Evolutionary conservation across 2,329 filamentous ascomycete species (phyloP).

Genomic region (Coniochaeta prunicola): DNA sequence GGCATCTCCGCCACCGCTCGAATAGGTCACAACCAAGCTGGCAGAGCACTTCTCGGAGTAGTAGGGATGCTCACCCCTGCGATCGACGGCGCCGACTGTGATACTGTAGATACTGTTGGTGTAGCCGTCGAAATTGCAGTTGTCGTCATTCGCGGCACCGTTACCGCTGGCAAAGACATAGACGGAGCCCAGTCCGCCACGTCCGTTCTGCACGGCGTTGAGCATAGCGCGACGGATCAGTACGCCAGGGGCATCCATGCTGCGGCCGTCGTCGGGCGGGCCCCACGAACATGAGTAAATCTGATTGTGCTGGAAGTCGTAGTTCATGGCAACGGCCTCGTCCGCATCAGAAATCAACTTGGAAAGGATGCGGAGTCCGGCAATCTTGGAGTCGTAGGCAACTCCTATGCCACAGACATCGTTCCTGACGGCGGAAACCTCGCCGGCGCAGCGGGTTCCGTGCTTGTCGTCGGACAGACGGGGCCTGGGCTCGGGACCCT

Average conservation of each 20-base stretch:
- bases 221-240: conserved; percentile 87
- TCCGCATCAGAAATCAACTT: conserved; percentile 87
- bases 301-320: conserved; percentile 81
- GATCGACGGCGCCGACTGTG: conserved; percentile 87
- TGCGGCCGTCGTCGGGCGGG: conserved; percentile 83
- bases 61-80: conserved; percentile 80
- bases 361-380: conserved; percentile 87
- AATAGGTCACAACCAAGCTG: conserved; percentile 92
- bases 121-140: conserved; percentile 99
- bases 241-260: conserved; percentile 89
- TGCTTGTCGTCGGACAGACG: conserved; percentile 80
- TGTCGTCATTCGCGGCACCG: conserved; percentile 78
- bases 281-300: conserved; percentile 99
- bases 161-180: conserved; percentile 98
- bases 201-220: conserved; percentile 83
- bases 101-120: conserved; percentile 99
- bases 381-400: conserved; percentile 84
- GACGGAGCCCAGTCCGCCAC: conserved; percentile 75
- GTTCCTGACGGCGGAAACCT: conserved; percentile 87
- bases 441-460: conserved; percentile 89
- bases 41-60: conserved; percentile 97
- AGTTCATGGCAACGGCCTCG: conserved; percentile 88
- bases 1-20: conserved; percentile 77
- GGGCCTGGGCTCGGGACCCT: conserved; percentile 69
- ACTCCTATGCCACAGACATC: conserved; percentile 93